phyloP scores from a whole-genome alignment of 169 alveolate species.

The Plasmodium coatneyi region DNA sequence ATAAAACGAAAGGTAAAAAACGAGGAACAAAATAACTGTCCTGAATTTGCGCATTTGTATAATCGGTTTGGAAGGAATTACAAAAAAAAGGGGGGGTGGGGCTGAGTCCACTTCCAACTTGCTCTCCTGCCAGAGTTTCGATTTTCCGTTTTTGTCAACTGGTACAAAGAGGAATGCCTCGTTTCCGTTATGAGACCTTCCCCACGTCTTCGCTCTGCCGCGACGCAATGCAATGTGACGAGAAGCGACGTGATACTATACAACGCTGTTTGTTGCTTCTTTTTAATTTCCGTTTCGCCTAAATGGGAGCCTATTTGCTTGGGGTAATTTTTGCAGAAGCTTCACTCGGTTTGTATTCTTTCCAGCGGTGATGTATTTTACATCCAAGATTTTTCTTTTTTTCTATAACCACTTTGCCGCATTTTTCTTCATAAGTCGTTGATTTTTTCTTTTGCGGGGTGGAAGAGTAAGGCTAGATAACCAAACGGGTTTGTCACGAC shows the following conservation, averaged over 20 bases:
- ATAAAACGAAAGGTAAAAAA: slow-evolving; percentile 31
- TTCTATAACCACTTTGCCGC: background rate
- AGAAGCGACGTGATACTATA: background rate
- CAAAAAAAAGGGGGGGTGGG: background rate
- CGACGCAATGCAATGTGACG: background rate
- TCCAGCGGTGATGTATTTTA: background rate
- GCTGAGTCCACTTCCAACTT: background rate
- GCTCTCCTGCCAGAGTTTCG: background rate
- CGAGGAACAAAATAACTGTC: slow-evolving; percentile 29
- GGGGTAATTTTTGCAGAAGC: background rate
- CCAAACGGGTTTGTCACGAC: background rate
- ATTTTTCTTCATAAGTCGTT: background rate
- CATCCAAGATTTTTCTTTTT: background rate
- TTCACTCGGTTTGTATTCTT: background rate
- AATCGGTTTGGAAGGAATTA: background rate
- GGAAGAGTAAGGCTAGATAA: background rate
- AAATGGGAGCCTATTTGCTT: background rate
- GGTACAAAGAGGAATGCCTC: background rate
- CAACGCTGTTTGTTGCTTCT: background rate
- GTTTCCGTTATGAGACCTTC: background rate
- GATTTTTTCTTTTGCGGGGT: background rate
- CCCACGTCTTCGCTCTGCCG: background rate
- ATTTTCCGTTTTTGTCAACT: background rate
- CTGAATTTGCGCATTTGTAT: slow-evolving; percentile 33
- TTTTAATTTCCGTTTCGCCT: background rate